A percentile compares a stretch with the other conserved stretches of the same genome.
Conservation (phyloP, 306 rosid genomes). For the Canavalia ensiformis region DNA sequence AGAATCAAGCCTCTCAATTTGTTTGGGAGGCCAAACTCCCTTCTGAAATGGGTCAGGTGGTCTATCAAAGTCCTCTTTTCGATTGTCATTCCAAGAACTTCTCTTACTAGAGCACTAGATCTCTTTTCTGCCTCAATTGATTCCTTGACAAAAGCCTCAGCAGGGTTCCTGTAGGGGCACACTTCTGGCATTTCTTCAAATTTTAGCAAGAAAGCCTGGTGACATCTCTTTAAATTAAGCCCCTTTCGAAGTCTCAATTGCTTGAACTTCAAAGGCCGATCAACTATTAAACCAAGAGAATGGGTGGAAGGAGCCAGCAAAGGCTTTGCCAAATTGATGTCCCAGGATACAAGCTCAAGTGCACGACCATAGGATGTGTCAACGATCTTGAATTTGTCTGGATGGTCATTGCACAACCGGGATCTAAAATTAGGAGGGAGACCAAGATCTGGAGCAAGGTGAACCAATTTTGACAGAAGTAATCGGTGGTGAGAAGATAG, state of each 20-base stretch:
- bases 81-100: constrained; percentile 77
- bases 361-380: constrained; percentile 92
- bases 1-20: constrained; percentile 85
- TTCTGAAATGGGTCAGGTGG: constrained; percentile 92
- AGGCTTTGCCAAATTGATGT: constrained; percentile 67
- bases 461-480: constrained; percentile 83
- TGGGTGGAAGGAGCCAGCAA: constrained; percentile 55
- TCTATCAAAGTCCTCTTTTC: constrained; percentile 89
- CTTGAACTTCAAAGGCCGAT: constrained; percentile 91
- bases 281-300: constrained; percentile 74
- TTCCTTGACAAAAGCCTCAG: constrained; percentile 57
- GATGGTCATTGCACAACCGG: constrained; percentile 83
- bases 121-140: constrained; percentile 91
- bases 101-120: constrained; percentile 84
- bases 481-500: constrained; percentile 76
- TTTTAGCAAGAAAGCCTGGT: constrained; percentile 76
- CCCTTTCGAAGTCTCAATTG: constrained; percentile 86
- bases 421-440: constrained; percentile 86
- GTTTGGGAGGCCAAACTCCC: constrained; percentile 86
- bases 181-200: constrained; percentile 80
- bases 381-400: constrained; percentile 78
- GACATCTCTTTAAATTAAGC: constrained; percentile 78
- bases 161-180: constrained; percentile 73
- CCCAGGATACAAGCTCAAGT: constrained; percentile 91
- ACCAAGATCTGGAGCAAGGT: constrained; percentile 92